These are phyloP conservation scores for Auricularia auricula-judae DNA, from an alignment of 768 basidiomycete genomes.

Conservation along the genomic window DNA sequence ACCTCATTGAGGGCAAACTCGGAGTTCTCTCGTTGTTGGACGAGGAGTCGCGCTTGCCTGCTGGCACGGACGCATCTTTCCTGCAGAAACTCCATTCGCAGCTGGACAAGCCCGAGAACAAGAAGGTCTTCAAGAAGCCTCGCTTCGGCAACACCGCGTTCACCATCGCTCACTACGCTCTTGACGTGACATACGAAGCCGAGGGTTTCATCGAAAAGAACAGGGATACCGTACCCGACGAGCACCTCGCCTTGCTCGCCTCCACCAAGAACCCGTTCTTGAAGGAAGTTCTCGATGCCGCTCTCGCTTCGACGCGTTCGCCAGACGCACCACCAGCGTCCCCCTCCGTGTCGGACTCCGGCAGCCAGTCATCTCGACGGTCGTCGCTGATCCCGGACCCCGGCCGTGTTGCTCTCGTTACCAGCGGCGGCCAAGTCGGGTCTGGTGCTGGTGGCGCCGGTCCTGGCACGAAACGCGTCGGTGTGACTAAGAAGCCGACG, in stretches of 20 bases:
- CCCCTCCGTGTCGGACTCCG: slow-evolving; percentile 69
- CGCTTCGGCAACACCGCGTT: slow-evolving; percentile 93
- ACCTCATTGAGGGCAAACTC: slow-evolving; percentile 94
- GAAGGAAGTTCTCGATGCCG: slow-evolving; percentile 88
- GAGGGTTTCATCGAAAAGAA: slow-evolving; percentile 99
- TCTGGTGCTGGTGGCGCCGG: slow-evolving; percentile 24
- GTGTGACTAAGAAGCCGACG: slow-evolving; percentile 80
- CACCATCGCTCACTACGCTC: slow-evolving; percentile 95
- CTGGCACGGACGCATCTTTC: slow-evolving; percentile 88
- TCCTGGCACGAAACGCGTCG: slow-evolving; percentile 41
- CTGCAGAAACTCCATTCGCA: slow-evolving; percentile 85
- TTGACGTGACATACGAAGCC: slow-evolving; percentile 96
- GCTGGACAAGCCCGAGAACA: slow-evolving; percentile 75
- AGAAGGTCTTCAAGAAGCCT: slow-evolving; percentile 91
- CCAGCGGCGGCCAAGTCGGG: slow-evolving; percentile 20
- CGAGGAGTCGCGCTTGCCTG: slow-evolving; percentile 92
- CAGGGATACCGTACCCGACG: slow-evolving; percentile 95
- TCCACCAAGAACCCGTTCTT: slow-evolving; percentile 85
- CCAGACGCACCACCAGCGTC: slow-evolving; percentile 61
- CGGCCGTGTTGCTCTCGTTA: slow-evolving; percentile 63
- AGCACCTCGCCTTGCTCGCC: slow-evolving; percentile 84
- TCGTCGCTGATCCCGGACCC: slow-evolving; percentile 83
- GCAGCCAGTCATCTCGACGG: slow-evolving; percentile 65
- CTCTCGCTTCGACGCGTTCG: slow-evolving; percentile 60
- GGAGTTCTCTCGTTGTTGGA: slow-evolving; percentile 91